A percentile compares a stretch with the other conserved stretches of the same genome.
Evolutionary conservation across 1,284 basidiomycete genomes (phyloP).

Genomic region (Leucoagaricus sp.): DNA sequence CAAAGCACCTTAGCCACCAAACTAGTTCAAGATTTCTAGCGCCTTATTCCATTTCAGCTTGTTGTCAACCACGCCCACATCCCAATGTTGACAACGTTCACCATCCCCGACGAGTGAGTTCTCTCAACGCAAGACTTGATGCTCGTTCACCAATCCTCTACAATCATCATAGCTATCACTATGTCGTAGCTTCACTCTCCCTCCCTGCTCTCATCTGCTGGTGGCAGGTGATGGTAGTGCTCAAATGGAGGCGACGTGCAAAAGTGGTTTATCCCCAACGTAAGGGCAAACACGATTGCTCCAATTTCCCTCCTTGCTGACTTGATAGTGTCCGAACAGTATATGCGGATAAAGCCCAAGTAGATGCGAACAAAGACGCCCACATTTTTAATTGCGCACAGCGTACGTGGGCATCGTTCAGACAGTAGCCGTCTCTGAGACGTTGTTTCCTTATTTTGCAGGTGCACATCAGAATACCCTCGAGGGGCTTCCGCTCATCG

Average conservation of each 20-base stretch:
- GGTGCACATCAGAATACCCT: slow-evolving; percentile 15
- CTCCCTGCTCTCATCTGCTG: neutral
- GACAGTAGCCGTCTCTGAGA: neutral
- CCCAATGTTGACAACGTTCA: too few relatives aligned
- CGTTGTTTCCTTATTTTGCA: neutral
- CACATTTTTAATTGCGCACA: slow-evolving; percentile 16
- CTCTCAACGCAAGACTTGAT: too few relatives aligned
- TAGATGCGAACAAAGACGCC: slow-evolving; percentile 12
- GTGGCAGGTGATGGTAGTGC: neutral
- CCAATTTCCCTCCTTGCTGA: neutral
- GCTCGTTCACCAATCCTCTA: too few relatives aligned
- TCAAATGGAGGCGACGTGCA: neutral
- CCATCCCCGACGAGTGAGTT: neutral
- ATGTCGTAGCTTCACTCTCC: slow-evolving; percentile 2
- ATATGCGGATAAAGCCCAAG: slow-evolving; percentile 14
- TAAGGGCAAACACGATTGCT: too few relatives aligned
- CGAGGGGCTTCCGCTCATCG: slow-evolving; percentile 13
- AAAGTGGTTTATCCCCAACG: neutral
- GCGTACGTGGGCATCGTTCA: too few relatives aligned
- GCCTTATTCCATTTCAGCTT: too few relatives aligned
- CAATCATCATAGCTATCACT: neutral
- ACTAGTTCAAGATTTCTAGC: too few relatives aligned
- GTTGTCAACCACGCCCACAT: too few relatives aligned
- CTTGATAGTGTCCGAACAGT: neutral
- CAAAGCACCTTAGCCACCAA: too few relatives aligned